Evolutionary conservation across 192 early-diverging fungal genomes (phyloP), one percentile per base, ranked within the genome.

Genomic region (Geranomyces michiganensis): DNA sequence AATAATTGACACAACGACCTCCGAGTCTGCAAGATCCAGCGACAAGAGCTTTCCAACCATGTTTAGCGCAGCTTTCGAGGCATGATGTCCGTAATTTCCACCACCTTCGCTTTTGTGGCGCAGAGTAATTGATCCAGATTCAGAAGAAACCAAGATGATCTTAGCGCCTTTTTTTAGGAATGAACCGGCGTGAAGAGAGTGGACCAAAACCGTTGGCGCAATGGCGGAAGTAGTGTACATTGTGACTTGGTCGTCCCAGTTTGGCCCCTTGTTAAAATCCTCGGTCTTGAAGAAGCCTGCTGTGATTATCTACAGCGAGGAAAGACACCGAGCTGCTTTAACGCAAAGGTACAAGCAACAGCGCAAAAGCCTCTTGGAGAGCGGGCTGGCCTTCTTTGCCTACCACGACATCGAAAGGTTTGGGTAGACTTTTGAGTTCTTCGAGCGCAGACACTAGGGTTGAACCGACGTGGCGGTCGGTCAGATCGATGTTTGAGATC

Each of bases 11-110:
- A 58, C 56, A 26, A 58, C 24, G 24, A 58, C 56, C 12, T 24
- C 56, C 12, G 9, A 10, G 19, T 58, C 56, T 26, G 9, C 24
- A 10, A 58, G 19, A 24, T 58, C 56, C 56, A 58, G 26, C 12
- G 14, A 19, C 13, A 58, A 24, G 14, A 58, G 26, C 24, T 58
- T 58, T 26, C 56, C 56, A 24, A 58, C 56, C 56, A 58, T 58
- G 26, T 58, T 58, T 26, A 58, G 24, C 56, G 56, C 56, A 24
- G 56, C 56, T 58, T 58, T 58, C 12, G 19, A 22, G 14, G 56
- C 56, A 24, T 58, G 56, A 24, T 58, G 56, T 12, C 19, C 56
- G 24, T 58, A 58, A 24, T 58, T 58, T 10, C 56, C 56, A 10
- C 56, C 56, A 58, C 56, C 56, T 58, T 58, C 56, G 12, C 9